These are phyloP conservation scores for Paecilomyces fulvus DNA, from an alignment of 2,329 filamentous ascomycete genomes.

Conservation along the genomic window DNA sequence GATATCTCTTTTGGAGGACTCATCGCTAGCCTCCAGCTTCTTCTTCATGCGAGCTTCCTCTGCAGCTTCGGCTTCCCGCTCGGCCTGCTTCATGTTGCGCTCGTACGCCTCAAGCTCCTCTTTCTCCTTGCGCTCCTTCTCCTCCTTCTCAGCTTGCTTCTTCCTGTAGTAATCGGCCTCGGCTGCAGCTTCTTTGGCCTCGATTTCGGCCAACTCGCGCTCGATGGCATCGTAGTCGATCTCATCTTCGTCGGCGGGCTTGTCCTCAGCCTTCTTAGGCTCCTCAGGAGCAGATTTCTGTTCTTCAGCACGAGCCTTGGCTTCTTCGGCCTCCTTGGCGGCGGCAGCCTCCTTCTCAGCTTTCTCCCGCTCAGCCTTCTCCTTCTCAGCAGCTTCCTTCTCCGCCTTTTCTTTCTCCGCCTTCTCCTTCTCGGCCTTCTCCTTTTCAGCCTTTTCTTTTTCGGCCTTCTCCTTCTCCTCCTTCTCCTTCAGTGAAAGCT, in stretches of 20 bases:
- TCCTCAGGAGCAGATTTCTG: constrained; percentile 25
- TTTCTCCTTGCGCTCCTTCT: constrained; percentile 36
- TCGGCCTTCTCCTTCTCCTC: constrained; percentile 20
- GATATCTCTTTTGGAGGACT: constrained; percentile 28
- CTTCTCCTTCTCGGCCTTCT: constrained; percentile 4
- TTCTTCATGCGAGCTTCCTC: constrained; percentile 38
- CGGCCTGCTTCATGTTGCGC: constrained; percentile 41
- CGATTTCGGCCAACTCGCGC: constrained; percentile 38
- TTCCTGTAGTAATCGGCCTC: constrained; percentile 54
- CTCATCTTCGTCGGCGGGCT: constrained; percentile 29
- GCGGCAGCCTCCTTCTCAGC: constrained; percentile 19
- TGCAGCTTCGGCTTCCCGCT: constrained; percentile 39
- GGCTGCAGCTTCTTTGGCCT: constrained; percentile 36
- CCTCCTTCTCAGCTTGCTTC: constrained; percentile 66
- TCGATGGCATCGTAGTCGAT: constrained; percentile 41
- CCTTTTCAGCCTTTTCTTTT: constrained; percentile 5
- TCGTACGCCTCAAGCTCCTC: constrained; percentile 38
- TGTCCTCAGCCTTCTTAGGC: constrained; percentile 16
- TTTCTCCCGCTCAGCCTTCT: constrained; percentile 17
- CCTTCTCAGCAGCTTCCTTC: constrained; percentile 10
- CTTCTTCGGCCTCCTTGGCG: constrained; percentile 38
- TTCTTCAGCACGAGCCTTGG: constrained; percentile 32
- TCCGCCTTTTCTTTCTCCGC: constrained; percentile 12
- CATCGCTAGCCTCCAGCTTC: constrained; percentile 30
- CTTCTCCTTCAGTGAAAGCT: constrained; percentile 23